Base-by-base conservation (phyloP, 2,329 filamentous ascomycete genomes). In the Blastomyces gilchristii region DNA sequence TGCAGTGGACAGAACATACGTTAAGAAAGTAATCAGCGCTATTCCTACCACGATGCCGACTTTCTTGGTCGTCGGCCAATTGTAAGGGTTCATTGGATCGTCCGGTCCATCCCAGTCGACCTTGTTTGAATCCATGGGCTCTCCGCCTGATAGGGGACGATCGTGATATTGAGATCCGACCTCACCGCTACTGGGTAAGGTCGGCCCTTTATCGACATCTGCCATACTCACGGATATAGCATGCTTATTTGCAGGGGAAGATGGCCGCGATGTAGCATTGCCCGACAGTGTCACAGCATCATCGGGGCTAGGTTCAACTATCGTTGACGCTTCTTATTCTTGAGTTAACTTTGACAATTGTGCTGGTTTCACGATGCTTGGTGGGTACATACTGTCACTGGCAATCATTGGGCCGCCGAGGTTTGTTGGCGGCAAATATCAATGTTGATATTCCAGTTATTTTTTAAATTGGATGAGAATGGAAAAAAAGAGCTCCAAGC, bases 21-120 rank as follows among this genome's bases (percentile, higher is more conserved):
- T 72, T 41, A 83, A 71, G 25, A 83, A 78, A 1, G 79, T 82
- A 25, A 84, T 76, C 2, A 76, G 65, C 0, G 80, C 80, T 2
- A 85, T 75, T 1, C 83, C 69, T 2, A 68, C 68, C 2, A 84
- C 74, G 37, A 79, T 78, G 1, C 74, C 67, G 68, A 78, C 78
- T 70, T 82, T 84, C 66, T 75, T 76, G 11, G 63, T 64, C 0
- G 68, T 67, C 2, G 78, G 68, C 84, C 85, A 88, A 70, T 88
- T 88, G 66, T 81, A 72, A 0, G 86, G 85, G 63, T 87, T 85
- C 45, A 78, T 73, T 0, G 81, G 80, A 62, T 86, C 84, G 62
- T 83, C 72, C 0, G 80, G 79, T 0, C 81, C 79, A 66, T 87
- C 83, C 82, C 84, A 88, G 63, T 80, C 80, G 14, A 87, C 81